Evolutionary conservation across 2,329 filamentous ascomycete genomes (phyloP).

Genomic region (Reticulascus tulasneorum): DNA sequence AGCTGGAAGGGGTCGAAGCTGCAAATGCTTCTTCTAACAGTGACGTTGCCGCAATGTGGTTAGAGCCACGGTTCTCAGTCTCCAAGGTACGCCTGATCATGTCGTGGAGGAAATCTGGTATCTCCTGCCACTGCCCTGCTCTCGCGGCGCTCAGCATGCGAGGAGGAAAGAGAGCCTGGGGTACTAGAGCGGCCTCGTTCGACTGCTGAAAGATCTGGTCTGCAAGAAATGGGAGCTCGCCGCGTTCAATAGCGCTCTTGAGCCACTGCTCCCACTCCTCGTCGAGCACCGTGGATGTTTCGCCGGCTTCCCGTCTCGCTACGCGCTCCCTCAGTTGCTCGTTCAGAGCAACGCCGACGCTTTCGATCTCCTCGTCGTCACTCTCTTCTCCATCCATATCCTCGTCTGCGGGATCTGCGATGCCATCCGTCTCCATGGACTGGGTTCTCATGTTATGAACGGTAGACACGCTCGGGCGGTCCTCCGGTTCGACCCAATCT

Average conservation of each 20-base stretch:
- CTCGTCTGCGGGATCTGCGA: constrained; percentile 20
- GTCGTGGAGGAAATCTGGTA: constrained; percentile 52
- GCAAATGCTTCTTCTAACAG: neutral
- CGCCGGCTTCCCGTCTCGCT: constrained; percentile 58
- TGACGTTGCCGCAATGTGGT: constrained; percentile 1
- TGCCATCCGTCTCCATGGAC: constrained; percentile 8
- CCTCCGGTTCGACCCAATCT: constrained; percentile 51
- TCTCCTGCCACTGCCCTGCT: constrained; percentile 52
- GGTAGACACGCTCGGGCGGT: constrained; percentile 14
- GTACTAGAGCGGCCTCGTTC: constrained; percentile 25
- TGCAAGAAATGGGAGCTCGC: constrained; percentile 46
- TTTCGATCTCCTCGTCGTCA: constrained; percentile 49
- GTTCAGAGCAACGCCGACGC: constrained; percentile 60
- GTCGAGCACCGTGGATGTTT: constrained; percentile 56
- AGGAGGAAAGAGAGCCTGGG: constrained; percentile 41
- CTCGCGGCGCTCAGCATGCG: constrained; percentile 53
- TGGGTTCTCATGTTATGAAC: constrained; percentile 6
- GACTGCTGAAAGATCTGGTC: constrained; percentile 35
- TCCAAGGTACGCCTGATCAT: constrained; percentile 46
- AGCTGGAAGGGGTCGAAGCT: constrained; percentile 2
- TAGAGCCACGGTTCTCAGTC: constrained; percentile 23
- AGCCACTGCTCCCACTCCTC: constrained; percentile 74
- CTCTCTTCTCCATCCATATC: constrained; percentile 47
- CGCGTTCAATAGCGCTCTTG: constrained; percentile 65
- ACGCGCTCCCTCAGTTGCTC: constrained; percentile 62